phyloP scores from a whole-genome alignment of 331 rosid genomes.

The Phaseolus coccineus region DNA sequence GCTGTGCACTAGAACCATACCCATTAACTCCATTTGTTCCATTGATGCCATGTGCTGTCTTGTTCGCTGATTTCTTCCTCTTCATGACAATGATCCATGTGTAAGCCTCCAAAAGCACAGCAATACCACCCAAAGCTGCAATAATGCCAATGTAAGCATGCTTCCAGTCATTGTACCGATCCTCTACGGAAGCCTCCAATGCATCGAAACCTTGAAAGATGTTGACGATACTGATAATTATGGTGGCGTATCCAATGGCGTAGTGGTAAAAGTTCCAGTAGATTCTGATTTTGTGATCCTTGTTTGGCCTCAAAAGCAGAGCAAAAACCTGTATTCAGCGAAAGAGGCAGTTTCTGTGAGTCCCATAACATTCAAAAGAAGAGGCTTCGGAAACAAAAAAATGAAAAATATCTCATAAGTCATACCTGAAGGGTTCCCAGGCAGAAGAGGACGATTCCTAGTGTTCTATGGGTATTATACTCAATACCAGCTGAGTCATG shows the following conservation, averaged over 20 bases:
- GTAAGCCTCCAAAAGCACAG: slow-evolving; percentile 61
- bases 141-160: slow-evolving; percentile 71
- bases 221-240: slow-evolving; percentile 72
- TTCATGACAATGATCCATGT: slow-evolving; percentile 67
- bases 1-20: slow-evolving; percentile 57
- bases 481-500: slow-evolving; percentile 57
- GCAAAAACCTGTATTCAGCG: slow-evolving; percentile 61
- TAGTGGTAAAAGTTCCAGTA: slow-evolving; percentile 87
- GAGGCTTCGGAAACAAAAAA: background rate
- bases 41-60: slow-evolving; percentile 39
- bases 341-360: slow-evolving; percentile 18
- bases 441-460: slow-evolving; percentile 79
- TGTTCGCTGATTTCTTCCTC: slow-evolving; percentile 57
- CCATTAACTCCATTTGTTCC: slow-evolving; percentile 64
- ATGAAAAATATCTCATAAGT: slow-evolving; percentile 3
- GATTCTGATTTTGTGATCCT: slow-evolving; percentile 75
- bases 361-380: slow-evolving; percentile 11
- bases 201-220: slow-evolving; percentile 74
- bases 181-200: slow-evolving; percentile 44
- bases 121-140: slow-evolving; percentile 69
- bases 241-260: slow-evolving; percentile 64
- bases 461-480: slow-evolving; percentile 58
- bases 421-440: slow-evolving; percentile 92
- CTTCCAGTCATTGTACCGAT: slow-evolving; percentile 63
- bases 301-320: slow-evolving; percentile 83